Evolutionary conservation across 1,284 basidiomycete species (phyloP).

Genomic region (Cryptococcus neoformans): DNA sequence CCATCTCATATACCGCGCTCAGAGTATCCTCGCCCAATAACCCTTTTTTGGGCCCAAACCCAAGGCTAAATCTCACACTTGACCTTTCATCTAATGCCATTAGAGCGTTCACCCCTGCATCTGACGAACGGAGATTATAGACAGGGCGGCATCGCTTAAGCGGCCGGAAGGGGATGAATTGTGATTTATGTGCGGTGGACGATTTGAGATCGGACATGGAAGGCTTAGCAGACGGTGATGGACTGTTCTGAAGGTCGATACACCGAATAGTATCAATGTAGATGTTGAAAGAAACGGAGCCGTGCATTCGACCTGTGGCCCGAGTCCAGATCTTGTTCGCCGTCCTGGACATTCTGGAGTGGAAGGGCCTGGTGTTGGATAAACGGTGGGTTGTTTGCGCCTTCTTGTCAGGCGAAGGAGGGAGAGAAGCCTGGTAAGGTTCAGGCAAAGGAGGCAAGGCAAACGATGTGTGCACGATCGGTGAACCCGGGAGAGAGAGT

Average conservation of each 20-base stretch:
- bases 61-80: conserved; percentile 17
- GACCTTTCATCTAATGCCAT: conserved; percentile 22
- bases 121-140: neutral
- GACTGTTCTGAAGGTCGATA: conserved; percentile 21
- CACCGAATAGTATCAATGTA: conserved; percentile 22
- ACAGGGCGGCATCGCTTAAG: neutral
- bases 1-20: conserved; percentile 21
- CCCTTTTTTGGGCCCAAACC: conserved; percentile 38
- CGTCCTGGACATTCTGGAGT: conserved; percentile 23
- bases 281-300: conserved; percentile 27
- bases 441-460: neutral
- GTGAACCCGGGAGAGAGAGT: neutral
- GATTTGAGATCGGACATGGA: neutral
- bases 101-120: conserved; percentile 21
- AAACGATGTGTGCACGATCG: neutral
- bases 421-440: conserved; percentile 2
- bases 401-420: conserved; percentile 2
- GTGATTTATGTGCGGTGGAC: neutral
- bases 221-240: conserved; percentile 5
- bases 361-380: conserved; percentile 3
- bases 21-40: conserved; percentile 38
- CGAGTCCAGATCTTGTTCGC: conserved; percentile 31
- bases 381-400: conserved; percentile 17
- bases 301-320: conserved; percentile 35
- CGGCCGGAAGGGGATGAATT: neutral